Percentiles rank a stretch among this genome's conserved stretches.
Conservation (phyloP, 768 basidiomycete species). For the Obba rivulosa region DNA sequence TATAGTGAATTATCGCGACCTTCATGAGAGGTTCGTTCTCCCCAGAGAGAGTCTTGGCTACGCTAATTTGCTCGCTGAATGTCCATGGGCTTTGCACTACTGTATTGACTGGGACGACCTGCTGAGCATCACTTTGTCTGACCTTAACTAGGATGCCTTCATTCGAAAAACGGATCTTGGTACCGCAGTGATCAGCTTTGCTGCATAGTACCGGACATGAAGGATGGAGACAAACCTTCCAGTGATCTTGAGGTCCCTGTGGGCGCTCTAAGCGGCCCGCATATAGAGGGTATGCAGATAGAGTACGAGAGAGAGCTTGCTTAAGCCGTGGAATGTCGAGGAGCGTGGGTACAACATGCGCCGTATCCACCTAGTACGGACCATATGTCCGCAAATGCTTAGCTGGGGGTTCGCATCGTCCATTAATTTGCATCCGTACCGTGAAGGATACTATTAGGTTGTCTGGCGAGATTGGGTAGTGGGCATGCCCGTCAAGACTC, state of each 20-base stretch:
- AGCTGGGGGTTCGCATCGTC: no score
- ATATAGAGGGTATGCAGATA: slow-evolving; percentile 9
- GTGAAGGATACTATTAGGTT: no score
- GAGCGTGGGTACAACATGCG: slow-evolving; percentile 8
- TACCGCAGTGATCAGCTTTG: background rate
- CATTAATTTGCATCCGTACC: no score
- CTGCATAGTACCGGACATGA: no score
- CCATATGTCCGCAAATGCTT: no score
- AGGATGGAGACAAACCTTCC: slow-evolving; percentile 11
- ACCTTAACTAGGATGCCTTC: slow-evolving; percentile 8
- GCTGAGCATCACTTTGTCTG: slow-evolving; percentile 7
- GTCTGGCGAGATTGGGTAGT: no score
- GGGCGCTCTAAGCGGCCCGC: slow-evolving; percentile 8
- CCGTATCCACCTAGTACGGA: slow-evolving; percentile 9
- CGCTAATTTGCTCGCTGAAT: slow-evolving; percentile 1
- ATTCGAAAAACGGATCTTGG: slow-evolving; percentile 7
- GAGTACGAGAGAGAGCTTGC: slow-evolving; percentile 6
- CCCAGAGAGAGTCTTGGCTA: background rate
- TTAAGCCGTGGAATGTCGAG: slow-evolving; percentile 7
- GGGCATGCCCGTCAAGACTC: no score
- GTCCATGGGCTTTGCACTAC: slow-evolving; percentile 10
- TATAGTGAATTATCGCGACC: slow-evolving; percentile 9
- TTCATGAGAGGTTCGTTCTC: slow-evolving; percentile 8
- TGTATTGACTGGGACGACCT: slow-evolving; percentile 5
- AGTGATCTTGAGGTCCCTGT: background rate